These are phyloP conservation scores for Sporopachydermia cereana DNA, from an alignment of 1,139 yeast species.

Conservation along the genomic window DNA sequence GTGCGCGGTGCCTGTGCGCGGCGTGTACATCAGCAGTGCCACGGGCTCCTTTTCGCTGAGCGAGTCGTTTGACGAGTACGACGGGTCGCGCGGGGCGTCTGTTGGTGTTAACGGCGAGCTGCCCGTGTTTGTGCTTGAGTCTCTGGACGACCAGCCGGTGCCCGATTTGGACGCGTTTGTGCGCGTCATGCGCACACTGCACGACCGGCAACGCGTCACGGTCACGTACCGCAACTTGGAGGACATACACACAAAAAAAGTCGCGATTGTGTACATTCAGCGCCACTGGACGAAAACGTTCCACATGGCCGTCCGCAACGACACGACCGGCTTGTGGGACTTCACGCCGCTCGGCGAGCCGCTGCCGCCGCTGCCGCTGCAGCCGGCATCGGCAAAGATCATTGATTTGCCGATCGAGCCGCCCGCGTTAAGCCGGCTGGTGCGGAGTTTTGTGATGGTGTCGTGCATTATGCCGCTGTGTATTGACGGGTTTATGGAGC, in stretches of 20 bases:
- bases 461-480: slow-evolving; percentile 54
- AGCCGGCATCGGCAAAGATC: slow-evolving; percentile 56
- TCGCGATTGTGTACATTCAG: slow-evolving; percentile 56
- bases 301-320: slow-evolving; percentile 66
- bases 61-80: slow-evolving; percentile 13
- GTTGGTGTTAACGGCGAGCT: slow-evolving; percentile 31
- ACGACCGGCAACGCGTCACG: slow-evolving; percentile 65
- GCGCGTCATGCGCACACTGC: slow-evolving; percentile 64
- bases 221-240: slow-evolving; percentile 67
- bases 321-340: slow-evolving; percentile 81
- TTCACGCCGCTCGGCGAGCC: slow-evolving; percentile 59
- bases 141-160: slow-evolving; percentile 65
- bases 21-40: slow-evolving; percentile 72
- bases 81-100: slow-evolving; percentile 4
- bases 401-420: slow-evolving; percentile 57
- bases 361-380: slow-evolving; percentile 35
- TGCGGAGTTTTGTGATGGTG: slow-evolving; percentile 56
- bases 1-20: slow-evolving; percentile 72
- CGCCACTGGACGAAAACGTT: slow-evolving; percentile 78
- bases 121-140: slow-evolving; percentile 65
- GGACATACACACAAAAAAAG: slow-evolving; percentile 64
- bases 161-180: slow-evolving; percentile 64
- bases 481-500: slow-evolving; percentile 60
- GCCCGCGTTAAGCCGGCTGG: slow-evolving; percentile 42
- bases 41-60: slow-evolving; percentile 60